Evolutionary conservation across 306 rosid genomes (phyloP).

Genomic region (Betula pendula): DNA sequence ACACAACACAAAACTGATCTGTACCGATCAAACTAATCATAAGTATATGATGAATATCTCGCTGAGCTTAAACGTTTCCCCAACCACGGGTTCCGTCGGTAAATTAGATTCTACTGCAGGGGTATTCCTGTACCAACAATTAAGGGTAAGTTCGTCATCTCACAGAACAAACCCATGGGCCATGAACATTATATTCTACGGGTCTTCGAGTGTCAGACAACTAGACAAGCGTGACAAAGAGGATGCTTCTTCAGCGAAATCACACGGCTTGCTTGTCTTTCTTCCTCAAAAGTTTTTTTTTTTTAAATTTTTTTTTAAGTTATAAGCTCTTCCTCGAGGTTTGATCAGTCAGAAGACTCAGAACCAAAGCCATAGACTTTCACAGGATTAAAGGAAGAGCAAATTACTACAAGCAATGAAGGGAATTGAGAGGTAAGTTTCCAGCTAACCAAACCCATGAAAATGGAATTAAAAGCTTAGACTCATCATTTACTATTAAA

Average conservation of each 20-base stretch:
- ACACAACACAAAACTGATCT: neutral
- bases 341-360: neutral
- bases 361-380: neutral
- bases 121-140: neutral
- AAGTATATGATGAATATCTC: too few species aligned
- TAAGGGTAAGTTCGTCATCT: slow-evolving; percentile 26
- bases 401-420: neutral
- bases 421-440: neutral
- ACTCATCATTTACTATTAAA: slow-evolving; percentile 4
- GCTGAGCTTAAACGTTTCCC: too few species aligned
- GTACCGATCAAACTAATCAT: too few species aligned
- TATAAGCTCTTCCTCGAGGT: neutral
- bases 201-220: neutral
- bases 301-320: too few species aligned
- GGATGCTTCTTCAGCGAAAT: slow-evolving; percentile 16
- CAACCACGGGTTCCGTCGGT: neutral
- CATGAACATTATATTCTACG: neutral
- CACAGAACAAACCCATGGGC: neutral
- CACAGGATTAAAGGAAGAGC: slow-evolving; percentile 1
- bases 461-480: neutral
- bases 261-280: neutral
- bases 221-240: slow-evolving; percentile 18
- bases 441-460: neutral
- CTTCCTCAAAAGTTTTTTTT: too few species aligned
- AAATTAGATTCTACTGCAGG: neutral